phyloP scores from a whole-genome alignment of 768 basidiomycete species.

The Mrakia blollopis region DNA sequence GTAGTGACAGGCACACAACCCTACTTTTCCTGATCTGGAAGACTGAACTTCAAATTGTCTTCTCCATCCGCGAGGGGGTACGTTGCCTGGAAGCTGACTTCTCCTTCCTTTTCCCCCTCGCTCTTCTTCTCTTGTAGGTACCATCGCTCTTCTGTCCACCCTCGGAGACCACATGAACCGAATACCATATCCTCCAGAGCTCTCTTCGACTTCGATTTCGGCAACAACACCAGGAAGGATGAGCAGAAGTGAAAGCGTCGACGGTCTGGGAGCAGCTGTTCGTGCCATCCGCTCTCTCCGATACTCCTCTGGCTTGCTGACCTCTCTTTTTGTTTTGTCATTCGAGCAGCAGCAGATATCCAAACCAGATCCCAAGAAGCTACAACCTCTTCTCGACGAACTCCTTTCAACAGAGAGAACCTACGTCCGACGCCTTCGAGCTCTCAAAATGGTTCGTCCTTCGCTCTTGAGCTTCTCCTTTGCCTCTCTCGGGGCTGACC shows the following conservation, averaged over 20 bases:
- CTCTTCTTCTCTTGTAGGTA: background rate
- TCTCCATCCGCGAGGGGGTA: no score
- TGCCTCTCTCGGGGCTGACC: background rate
- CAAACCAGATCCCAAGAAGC: conserved; percentile 56
- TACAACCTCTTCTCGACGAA: conserved; percentile 74
- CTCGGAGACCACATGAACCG: conserved; percentile 9
- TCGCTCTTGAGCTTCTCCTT: background rate
- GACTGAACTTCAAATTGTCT: no score
- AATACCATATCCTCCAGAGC: conserved; percentile 9
- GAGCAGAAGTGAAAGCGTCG: background rate
- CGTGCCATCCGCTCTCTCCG: conserved; percentile 22
- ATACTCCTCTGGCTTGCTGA: conserved; percentile 29
- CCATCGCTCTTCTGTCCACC: background rate
- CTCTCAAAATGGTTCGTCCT: conserved; percentile 58
- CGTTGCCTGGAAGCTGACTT: background rate
- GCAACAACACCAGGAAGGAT: conserved; percentile 10
- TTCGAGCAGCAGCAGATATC: conserved; percentile 40
- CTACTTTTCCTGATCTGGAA: no score
- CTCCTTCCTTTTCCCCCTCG: background rate
- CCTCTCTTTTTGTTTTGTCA: conserved; percentile 31
- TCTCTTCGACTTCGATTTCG: background rate
- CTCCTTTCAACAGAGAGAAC: conserved; percentile 82
- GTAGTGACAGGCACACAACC: no score
- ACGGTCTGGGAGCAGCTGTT: background rate
- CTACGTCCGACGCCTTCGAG: conserved; percentile 75